Conservation (phyloP, 805 yeast genomes). For the Zygosaccharomyces rouxii region DNA sequence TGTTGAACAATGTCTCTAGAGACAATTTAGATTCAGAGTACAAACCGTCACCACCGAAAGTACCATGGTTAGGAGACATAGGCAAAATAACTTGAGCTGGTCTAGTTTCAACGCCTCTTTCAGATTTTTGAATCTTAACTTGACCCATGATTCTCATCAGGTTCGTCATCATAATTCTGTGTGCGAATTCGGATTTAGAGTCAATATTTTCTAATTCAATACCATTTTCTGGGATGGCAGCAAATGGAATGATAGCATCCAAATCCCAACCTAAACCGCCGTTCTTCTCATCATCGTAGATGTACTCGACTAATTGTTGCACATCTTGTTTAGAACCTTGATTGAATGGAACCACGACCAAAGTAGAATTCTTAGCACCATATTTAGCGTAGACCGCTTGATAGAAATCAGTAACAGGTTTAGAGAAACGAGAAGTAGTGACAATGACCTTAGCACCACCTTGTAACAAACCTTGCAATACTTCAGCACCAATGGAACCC, state of each 20-base stretch:
- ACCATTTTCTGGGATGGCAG: conserved; percentile 99
- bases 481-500: conserved; percentile 97
- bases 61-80: conserved; percentile 97
- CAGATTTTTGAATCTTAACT: conserved; percentile 77
- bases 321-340: conserved; percentile 97
- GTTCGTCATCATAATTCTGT: conserved; percentile 97
- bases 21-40: conserved; percentile 97
- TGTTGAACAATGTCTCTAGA: conserved; percentile 92
- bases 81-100: conserved; percentile 98
- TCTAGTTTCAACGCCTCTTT: conserved; percentile 79
- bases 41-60: conserved; percentile 96
- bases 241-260: conserved; percentile 94
- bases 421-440: conserved; percentile 93
- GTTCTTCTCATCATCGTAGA: conserved; percentile 75
- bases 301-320: conserved; percentile 75
- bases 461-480: conserved; percentile 86
- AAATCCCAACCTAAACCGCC: conserved; percentile 98
- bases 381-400: conserved; percentile 87
- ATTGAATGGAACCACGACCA: conserved; percentile 97
- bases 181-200: conserved; percentile 95
- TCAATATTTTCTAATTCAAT: conserved; percentile 89
- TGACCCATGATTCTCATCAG: conserved; percentile 86
- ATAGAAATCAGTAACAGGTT: conserved; percentile 91
- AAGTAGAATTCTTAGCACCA: conserved; percentile 88
- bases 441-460: conserved; percentile 98